Percentiles rank a stretch among this genome's conserved stretches.
Evolutionary conservation across 2,329 filamentous ascomycete genomes (phyloP).

Genomic region (Coniochaeta ligniaria): DNA sequence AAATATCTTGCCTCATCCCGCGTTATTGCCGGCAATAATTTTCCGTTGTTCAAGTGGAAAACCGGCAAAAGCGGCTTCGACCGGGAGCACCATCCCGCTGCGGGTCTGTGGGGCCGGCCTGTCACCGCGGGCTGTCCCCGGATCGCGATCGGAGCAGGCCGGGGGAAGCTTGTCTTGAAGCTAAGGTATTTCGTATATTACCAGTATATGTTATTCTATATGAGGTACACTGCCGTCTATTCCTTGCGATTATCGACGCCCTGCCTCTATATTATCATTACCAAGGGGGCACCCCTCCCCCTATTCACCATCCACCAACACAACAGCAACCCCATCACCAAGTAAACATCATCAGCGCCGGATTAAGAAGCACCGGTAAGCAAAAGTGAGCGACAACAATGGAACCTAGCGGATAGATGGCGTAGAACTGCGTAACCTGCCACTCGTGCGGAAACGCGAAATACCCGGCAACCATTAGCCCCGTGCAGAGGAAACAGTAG

Average conservation of each 20-base stretch:
- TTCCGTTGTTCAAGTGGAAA: not conserved
- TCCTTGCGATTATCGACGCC: too few species aligned
- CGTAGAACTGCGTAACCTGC: constrained; percentile 49
- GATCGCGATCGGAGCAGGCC: not conserved
- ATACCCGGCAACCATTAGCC: constrained; percentile 40
- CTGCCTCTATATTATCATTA: too few species aligned
- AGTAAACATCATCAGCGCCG: constrained; percentile 56
- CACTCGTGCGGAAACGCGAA: constrained; percentile 41
- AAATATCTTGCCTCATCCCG: not conserved
- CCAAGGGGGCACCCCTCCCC: too few species aligned
- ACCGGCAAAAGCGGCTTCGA: not conserved
- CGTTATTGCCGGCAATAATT: not conserved
- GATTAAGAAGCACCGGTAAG: constrained; percentile 53
- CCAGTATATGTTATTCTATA: not conserved
- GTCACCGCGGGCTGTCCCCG: not conserved
- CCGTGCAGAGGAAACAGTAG: constrained; percentile 36
- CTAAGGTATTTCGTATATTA: too few species aligned
- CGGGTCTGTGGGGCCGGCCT: not conserved
- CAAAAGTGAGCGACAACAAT: constrained; percentile 48
- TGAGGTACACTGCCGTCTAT: too few species aligned
- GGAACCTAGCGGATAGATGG: constrained; percentile 50
- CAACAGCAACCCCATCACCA: constrained; percentile 29
- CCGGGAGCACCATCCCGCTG: not conserved
- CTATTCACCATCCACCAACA: not conserved
- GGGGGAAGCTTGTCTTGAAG: too few species aligned